Conservation (phyloP, 192 early-diverging fungal genomes). For the Podila epicladia region DNA sequence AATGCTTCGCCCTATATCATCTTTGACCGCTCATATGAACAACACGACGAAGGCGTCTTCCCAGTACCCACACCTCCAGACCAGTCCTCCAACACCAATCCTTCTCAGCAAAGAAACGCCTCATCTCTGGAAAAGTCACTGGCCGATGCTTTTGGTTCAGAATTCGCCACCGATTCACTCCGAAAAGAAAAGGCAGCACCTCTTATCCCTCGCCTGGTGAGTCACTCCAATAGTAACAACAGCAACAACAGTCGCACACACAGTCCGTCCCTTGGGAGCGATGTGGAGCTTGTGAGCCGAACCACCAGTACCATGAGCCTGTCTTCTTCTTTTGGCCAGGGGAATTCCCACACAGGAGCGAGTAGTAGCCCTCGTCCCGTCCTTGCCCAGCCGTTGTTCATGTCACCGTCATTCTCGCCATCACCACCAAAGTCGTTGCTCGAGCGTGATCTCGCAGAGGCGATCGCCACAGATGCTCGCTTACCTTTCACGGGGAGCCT, state of each 20-base stretch:
- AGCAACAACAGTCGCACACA: neutral
- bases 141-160: slow-evolving; percentile 7
- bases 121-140: slow-evolving; percentile 2
- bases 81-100: neutral
- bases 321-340: too few species aligned
- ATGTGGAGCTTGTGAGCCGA: slow-evolving; percentile 10
- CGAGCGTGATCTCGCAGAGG: slow-evolving; percentile 12
- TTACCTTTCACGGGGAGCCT: too few species aligned
- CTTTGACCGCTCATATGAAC: slow-evolving; percentile 4
- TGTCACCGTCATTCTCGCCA: neutral
- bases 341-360: too few species aligned
- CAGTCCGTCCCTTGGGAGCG: neutral
- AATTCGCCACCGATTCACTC: neutral
- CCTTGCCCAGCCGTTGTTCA: too few species aligned
- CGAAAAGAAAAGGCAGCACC: too few species aligned
- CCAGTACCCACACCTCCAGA: neutral
- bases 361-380: too few species aligned
- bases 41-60: neutral
- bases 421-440: neutral
- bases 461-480: slow-evolving; percentile 6
- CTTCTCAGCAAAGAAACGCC: neutral
- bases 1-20: neutral
- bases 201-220: neutral
- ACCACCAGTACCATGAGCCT: too few species aligned
- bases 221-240: neutral